Evolutionary conservation across 2,329 filamentous ascomycete species (phyloP), one percentile per base, ranked within the genome.

Genomic region (Penicillium sp.): DNA sequence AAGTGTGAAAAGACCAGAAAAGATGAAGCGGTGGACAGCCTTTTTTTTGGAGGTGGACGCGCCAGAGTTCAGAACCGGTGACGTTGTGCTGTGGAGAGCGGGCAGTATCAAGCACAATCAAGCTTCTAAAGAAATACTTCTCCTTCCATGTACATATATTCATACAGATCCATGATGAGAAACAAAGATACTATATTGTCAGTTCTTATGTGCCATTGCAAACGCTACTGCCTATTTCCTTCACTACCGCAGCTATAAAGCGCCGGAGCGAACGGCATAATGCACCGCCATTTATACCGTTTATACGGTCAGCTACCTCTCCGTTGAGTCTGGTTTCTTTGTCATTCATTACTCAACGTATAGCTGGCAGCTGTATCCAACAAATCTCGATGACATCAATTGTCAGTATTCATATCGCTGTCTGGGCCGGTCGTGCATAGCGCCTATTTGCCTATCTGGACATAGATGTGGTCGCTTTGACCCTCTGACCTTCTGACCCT

Each of bases 31-130:
- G 50, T 52, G 46, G 54, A 56, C 41, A 54, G 52, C 57, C 57
- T 55, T 57, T 54, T 57, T 60, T 25, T n/a, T n/a, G n/a, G 46
- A 51, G 51, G 46, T 51, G 51, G 46, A 52, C 50, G 54, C 53
- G 57, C 50, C 54, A 45, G 48, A 30, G 54, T 46, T 50, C 54
- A 42, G 48, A 30, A 55, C 44, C 52, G 52, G 54, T 58, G 56
- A 60, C 56, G 56, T 58, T 60, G 43, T 53, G 47, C 43, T 49
- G 51, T 50, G 54, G 50, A 48, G 53, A 43, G 30, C 8, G 27
- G 46, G 14, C 13, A 18, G 50, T 52, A 25, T 25, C 22, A 25
- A 25, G 33, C 11, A 36, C 41, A 34, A 18, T 14, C 38, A 47
- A 31, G 44, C 44, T 40, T 35, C 27, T 16, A 30, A 7, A 12